phyloP scores from a whole-genome alignment of 768 basidiomycete species.

The Exidia glandulosa region DNA sequence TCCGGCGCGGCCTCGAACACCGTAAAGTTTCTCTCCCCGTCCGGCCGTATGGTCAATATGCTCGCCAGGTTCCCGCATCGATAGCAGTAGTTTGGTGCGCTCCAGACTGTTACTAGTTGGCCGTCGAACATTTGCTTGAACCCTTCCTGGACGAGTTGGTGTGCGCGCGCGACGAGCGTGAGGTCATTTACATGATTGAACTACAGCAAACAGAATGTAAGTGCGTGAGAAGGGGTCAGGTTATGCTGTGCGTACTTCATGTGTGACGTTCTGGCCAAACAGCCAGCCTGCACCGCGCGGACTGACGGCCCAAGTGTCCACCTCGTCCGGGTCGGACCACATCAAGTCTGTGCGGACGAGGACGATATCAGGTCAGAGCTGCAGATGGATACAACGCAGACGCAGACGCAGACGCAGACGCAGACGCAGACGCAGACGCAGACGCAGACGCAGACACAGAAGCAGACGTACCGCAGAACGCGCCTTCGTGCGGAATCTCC shows the following conservation, averaged over 20 bases:
- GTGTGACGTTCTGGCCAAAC: constrained; percentile 77
- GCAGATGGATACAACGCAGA: neutral
- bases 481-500: constrained; percentile 97
- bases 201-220: constrained; percentile 24
- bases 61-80: constrained; percentile 85
- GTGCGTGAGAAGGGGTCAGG: no score
- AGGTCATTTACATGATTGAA: constrained; percentile 91
- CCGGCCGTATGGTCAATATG: constrained; percentile 73
- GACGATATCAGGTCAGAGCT: neutral
- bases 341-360: constrained; percentile 57
- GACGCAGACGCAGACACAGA: no score
- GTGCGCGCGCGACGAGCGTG: constrained; percentile 85
- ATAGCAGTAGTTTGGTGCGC: constrained; percentile 81
- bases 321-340: constrained; percentile 97
- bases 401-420: no score
- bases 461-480: constrained; percentile 73
- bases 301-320: constrained; percentile 93
- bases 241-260: constrained; percentile 64
- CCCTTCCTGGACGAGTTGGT: constrained; percentile 93
- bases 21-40: constrained; percentile 35
- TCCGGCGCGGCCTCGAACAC: constrained; percentile 83
- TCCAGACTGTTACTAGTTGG: constrained; percentile 87
- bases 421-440: no score
- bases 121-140: constrained; percentile 97
- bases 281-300: constrained; percentile 95